Evolutionary conservation across 768 basidiomycete genomes (phyloP).

Genomic region (Mycena latifolia): DNA sequence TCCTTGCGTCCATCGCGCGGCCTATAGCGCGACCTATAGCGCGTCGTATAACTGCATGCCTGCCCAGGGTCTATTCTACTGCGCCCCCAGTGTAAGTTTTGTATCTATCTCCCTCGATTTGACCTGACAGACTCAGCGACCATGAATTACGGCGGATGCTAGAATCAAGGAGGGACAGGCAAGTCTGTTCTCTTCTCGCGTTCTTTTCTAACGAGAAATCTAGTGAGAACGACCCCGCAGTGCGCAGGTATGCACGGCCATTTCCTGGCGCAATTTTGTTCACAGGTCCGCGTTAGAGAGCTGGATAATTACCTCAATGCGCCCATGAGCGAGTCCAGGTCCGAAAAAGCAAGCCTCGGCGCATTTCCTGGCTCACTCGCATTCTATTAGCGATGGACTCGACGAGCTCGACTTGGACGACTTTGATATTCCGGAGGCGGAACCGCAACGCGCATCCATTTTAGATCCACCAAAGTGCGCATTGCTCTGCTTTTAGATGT

Average conservation of each 20-base stretch:
- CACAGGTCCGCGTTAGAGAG: slow-evolving; percentile 27
- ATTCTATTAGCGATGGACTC: too few relatives aligned
- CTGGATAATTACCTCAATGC: slow-evolving; percentile 27
- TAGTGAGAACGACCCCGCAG: slow-evolving; percentile 26
- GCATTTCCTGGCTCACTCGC: too few relatives aligned
- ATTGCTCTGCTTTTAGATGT: too few relatives aligned
- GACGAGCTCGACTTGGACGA: slow-evolving; percentile 2
- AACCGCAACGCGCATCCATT: slow-evolving; percentile 20
- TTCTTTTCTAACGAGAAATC: neutral
- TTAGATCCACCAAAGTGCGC: slow-evolving; percentile 14
- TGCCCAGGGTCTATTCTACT: slow-evolving; percentile 6
- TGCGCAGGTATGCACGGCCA: slow-evolving; percentile 14
- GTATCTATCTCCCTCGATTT: neutral
- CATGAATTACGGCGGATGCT: slow-evolving; percentile 21
- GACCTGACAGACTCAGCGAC: slow-evolving; percentile 19
- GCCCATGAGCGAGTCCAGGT: too few relatives aligned
- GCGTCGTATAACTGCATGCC: slow-evolving; percentile 16
- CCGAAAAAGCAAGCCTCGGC: too few relatives aligned
- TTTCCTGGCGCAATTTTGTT: neutral
- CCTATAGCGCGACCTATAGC: slow-evolving; percentile 10
- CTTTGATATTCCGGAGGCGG: neutral
- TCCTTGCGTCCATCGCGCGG: slow-evolving; percentile 21
- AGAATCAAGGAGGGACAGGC: slow-evolving; percentile 22
- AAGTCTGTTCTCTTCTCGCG: neutral
- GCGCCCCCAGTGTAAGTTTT: slow-evolving; percentile 15